Conservation (phyloP, 1,284 basidiomycete genomes). For the Trichosporon asahii region DNA sequence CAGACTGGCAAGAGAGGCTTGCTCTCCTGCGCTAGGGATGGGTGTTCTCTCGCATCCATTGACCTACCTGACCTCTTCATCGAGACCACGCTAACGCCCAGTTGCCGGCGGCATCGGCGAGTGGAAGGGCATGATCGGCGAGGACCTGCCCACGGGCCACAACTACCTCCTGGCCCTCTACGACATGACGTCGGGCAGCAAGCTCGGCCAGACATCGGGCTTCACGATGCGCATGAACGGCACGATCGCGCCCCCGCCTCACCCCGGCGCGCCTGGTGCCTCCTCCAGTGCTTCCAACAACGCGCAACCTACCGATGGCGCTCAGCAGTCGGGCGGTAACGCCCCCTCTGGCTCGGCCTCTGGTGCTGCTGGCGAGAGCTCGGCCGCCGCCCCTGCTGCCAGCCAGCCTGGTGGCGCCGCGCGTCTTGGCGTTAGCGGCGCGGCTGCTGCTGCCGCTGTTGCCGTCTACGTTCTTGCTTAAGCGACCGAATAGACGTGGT, state of each 20-base stretch:
- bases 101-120: constrained; percentile 1
- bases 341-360: background rate
- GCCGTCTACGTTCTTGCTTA: background rate
- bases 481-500: background rate
- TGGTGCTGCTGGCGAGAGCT: background rate
- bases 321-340: background rate
- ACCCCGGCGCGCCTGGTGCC: background rate
- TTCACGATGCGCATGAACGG: constrained; percentile 1
- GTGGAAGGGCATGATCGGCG: constrained; percentile 3
- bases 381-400: background rate
- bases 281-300: background rate
- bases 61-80: too few relatives aligned
- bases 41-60: too few relatives aligned
- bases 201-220: constrained; percentile 1
- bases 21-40: too few relatives aligned
- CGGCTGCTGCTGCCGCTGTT: background rate
- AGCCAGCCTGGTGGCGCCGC: too few relatives aligned
- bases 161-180: constrained; percentile 6
- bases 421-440: too few relatives aligned
- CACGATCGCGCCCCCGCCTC: background rate
- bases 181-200: background rate
- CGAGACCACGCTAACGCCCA: background rate
- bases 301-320: background rate
- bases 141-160: background rate
- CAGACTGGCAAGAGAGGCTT: too few relatives aligned